Evolutionary conservation across 2,329 filamentous ascomycete species (phyloP).

Genomic region (Penicillium sp.): DNA sequence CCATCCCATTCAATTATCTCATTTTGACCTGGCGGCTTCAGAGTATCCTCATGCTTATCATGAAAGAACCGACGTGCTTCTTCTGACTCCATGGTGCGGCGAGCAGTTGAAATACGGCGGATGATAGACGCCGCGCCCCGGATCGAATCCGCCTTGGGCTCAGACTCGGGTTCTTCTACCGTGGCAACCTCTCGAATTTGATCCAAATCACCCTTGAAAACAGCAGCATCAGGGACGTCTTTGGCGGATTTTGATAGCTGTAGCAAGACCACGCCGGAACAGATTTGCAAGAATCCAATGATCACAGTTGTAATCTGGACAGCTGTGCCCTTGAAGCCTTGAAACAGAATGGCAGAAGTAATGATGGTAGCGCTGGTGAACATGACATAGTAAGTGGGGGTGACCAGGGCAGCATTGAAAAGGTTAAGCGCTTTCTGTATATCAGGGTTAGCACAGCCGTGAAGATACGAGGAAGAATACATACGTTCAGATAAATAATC

Average conservation of each 20-base stretch:
- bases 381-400: slow-evolving; percentile 97
- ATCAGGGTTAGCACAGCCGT: slow-evolving; percentile 3
- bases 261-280: slow-evolving; percentile 83
- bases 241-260: slow-evolving; percentile 98
- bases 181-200: slow-evolving; percentile 94
- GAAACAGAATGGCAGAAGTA: slow-evolving; percentile 87
- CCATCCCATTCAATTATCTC: slow-evolving; percentile 91
- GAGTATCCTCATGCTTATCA: slow-evolving; percentile 68
- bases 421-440: slow-evolving; percentile 93
- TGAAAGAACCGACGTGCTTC: slow-evolving; percentile 77
- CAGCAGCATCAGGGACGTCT: slow-evolving; percentile 87
- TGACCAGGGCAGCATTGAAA: slow-evolving; percentile 95
- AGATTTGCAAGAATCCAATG: slow-evolving; percentile 91
- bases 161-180: slow-evolving; percentile 91
- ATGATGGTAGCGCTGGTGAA: slow-evolving; percentile 96
- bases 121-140: slow-evolving; percentile 87
- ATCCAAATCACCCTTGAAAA: slow-evolving; percentile 89
- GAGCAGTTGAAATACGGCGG: slow-evolving; percentile 71
- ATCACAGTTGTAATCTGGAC: slow-evolving; percentile 83
- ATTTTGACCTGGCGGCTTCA: slow-evolving; percentile 75
- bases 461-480: slow-evolving; percentile 39
- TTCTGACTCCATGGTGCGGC: slow-evolving; percentile 74
- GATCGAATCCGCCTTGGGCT: slow-evolving; percentile 94
- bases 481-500: slow-evolving; percentile 92
- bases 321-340: slow-evolving; percentile 84